Conservation (phyloP, 2,329 filamentous ascomycete genomes). For the Hymenoscyphus infarciens region DNA sequence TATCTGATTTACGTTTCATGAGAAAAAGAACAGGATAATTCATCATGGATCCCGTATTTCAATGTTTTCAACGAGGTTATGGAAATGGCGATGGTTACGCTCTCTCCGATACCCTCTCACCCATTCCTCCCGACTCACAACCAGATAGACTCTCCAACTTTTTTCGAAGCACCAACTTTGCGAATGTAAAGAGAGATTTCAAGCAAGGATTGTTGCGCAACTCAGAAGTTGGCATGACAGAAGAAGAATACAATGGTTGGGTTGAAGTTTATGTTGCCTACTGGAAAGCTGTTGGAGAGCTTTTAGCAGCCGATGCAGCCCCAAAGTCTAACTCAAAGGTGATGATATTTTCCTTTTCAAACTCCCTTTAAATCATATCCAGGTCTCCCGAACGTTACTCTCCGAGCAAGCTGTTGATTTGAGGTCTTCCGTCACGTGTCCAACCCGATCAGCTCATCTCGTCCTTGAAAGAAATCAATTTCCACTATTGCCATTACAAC, state of each 20-base stretch:
- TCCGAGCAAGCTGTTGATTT: not conserved
- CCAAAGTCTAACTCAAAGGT: conserved; percentile 32
- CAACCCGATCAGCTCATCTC: not conserved
- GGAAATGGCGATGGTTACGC: conserved; percentile 62
- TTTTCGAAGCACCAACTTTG: conserved; percentile 66
- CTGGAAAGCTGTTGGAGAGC: conserved; percentile 76
- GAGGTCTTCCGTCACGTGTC: not conserved
- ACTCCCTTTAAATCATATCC: not conserved
- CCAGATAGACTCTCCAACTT: conserved; percentile 66
- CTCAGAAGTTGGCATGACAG: conserved; percentile 31
- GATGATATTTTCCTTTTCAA: not conserved
- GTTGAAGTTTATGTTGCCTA: conserved; percentile 77
- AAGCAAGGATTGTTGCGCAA: conserved; percentile 66
- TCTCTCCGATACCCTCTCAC: conserved; percentile 72
- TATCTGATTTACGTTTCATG: not conserved
- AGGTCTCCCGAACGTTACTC: not conserved
- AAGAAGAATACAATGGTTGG: conserved; percentile 74
- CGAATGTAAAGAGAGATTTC: conserved; percentile 59
- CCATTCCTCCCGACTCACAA: conserved; percentile 59
- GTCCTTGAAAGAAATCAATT: not conserved
- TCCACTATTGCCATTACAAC: not conserved
- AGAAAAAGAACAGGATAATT: not conserved
- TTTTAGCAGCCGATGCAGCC: conserved; percentile 63
- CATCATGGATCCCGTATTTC: conserved; percentile 70
- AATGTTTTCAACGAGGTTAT: conserved; percentile 69